phyloP scores from a whole-genome alignment of 1,139 yeast genomes.

The Waltiozyma sp. region DNA sequence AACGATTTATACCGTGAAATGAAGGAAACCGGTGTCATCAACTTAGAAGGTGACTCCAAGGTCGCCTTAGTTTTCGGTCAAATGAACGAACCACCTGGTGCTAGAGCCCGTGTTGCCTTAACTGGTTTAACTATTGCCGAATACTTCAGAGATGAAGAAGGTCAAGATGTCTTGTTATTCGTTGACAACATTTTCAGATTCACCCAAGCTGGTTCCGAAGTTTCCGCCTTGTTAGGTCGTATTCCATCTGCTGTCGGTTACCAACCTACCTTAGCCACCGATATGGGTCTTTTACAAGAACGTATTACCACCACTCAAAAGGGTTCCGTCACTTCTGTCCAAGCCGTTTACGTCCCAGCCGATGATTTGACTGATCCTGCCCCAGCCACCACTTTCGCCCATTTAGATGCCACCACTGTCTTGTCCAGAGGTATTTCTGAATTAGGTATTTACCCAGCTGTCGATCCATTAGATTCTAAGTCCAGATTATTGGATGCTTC shows the following conservation, averaged over 20 bases:
- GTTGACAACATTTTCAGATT: slow-evolving; percentile 99
- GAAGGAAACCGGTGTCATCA: slow-evolving; percentile 99
- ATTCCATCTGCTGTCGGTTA: slow-evolving; percentile 99
- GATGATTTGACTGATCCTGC: slow-evolving; percentile 99
- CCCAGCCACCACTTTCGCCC: slow-evolving; percentile 99
- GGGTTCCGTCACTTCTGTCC: slow-evolving; percentile 99
- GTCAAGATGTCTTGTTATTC: slow-evolving; percentile 99
- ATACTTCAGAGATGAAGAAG: slow-evolving; percentile 99
- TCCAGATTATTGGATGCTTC: slow-evolving; percentile 96
- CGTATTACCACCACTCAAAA: slow-evolving; percentile 99
- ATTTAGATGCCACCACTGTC: slow-evolving; percentile 99
- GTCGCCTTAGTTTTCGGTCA: slow-evolving; percentile 99
- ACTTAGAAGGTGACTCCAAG: slow-evolving; percentile 98
- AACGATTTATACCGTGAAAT: slow-evolving; percentile 99
- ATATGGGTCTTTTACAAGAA: slow-evolving; percentile 99
- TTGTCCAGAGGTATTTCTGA: slow-evolving; percentile 99
- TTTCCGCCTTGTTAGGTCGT: slow-evolving; percentile 99
- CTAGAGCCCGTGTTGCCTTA: slow-evolving; percentile 99
- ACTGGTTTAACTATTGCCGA: slow-evolving; percentile 99
- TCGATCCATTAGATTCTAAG: slow-evolving; percentile 99
- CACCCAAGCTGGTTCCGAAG: slow-evolving; percentile 99
- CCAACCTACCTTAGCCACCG: slow-evolving; percentile 99
- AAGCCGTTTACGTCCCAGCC: slow-evolving; percentile 99
- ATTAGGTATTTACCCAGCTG: slow-evolving; percentile 99
- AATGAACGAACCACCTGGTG: slow-evolving; percentile 99